phyloP scores from a whole-genome alignment of 1,284 basidiomycete species.

The Fomitopsis pinicola region DNA sequence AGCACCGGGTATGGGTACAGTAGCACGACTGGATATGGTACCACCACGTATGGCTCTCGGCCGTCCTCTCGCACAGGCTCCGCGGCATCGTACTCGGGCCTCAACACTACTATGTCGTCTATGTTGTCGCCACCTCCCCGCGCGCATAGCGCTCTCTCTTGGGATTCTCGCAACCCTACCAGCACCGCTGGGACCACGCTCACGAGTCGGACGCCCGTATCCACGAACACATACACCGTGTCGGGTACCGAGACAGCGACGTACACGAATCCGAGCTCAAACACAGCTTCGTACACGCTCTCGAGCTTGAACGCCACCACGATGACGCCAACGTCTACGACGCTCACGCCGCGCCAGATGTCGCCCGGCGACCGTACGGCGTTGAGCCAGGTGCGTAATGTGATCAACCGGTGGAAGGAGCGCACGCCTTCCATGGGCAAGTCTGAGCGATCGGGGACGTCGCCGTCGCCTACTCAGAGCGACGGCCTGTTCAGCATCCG shows the following conservation, averaged over 20 bases:
- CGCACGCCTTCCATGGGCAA: conserved; percentile 42
- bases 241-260: conserved; percentile 9
- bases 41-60: conserved; percentile 31
- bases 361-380: conserved; percentile 34
- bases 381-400: conserved; percentile 53
- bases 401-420: conserved; percentile 78
- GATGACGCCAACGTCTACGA: conserved; percentile 23
- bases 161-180: conserved; percentile 31
- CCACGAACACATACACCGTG: background rate
- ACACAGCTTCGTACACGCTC: background rate
- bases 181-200: conserved; percentile 33
- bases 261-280: conserved; percentile 11
- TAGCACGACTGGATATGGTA: conserved; percentile 19
- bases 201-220: conserved; percentile 13
- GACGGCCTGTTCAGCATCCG: conserved; percentile 63
- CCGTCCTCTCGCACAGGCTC: conserved; percentile 41
- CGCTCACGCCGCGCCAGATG: conserved; percentile 50
- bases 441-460: conserved; percentile 25
- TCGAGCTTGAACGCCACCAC: conserved; percentile 13
- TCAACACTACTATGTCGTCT: conserved; percentile 31
- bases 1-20: conserved; percentile 20
- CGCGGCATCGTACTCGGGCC: conserved; percentile 21
- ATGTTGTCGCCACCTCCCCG: conserved; percentile 35
- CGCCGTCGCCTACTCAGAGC: conserved; percentile 32
- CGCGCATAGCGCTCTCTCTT: conserved; percentile 21